phyloP scores from a whole-genome alignment of 1,284 basidiomycete genomes.

The Ustilago tritici region DNA sequence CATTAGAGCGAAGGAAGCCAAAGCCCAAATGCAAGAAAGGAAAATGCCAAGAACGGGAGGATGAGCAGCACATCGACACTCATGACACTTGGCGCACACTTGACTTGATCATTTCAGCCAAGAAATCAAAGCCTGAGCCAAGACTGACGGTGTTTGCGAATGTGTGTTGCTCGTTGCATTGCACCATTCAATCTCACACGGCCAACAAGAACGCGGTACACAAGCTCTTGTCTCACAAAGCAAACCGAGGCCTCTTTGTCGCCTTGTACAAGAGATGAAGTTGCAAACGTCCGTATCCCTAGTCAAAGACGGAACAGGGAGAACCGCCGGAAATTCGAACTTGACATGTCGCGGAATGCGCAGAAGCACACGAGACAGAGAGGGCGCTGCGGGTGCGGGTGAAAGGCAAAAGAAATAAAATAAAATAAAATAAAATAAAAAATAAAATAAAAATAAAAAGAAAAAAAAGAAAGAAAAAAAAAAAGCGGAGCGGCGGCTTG shows the following conservation, averaged over 20 bases:
- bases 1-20: slow-evolving; percentile 2
- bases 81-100: background rate
- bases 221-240: too few relatives aligned
- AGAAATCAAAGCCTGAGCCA: slow-evolving; percentile 11
- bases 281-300: background rate
- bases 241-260: too few relatives aligned
- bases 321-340: background rate
- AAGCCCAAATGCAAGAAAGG: slow-evolving; percentile 3
- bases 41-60: slow-evolving; percentile 4
- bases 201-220: too few relatives aligned
- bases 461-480: background rate
- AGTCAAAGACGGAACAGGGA: background rate
- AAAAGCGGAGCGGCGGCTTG: slow-evolving; percentile 35
- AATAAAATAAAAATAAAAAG: too few relatives aligned
- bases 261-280: background rate
- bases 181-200: background rate
- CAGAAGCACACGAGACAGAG: background rate
- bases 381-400: background rate
- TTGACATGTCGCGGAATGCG: background rate
- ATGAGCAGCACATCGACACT: background rate
- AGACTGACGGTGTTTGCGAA: slow-evolving; percentile 3
- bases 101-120: background rate
- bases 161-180: background rate
- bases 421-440: too few relatives aligned
- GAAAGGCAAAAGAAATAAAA: background rate